Conservation (phyloP, 805 yeast species). For the Starmerella vaccinii region DNA sequence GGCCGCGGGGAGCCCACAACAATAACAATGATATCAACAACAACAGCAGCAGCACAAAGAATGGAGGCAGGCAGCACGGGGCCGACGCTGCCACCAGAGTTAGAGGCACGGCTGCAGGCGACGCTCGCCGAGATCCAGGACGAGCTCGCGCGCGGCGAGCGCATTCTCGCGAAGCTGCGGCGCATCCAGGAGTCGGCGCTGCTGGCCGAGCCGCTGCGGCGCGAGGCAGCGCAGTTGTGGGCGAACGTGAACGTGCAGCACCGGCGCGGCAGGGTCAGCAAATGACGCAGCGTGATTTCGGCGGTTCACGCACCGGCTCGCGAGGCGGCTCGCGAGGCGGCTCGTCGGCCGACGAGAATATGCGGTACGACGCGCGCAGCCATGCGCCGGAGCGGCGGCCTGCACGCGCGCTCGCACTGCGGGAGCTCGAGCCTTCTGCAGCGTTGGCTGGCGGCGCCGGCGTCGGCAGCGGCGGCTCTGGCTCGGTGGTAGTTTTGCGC, state of each 20-base stretch:
- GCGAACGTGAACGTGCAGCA: not conserved
- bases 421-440: not conserved
- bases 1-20: not conserved
- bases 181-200: constrained; percentile 8
- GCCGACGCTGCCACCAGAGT: not conserved
- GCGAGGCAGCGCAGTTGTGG: constrained; percentile 10
- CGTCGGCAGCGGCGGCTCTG: not conserved
- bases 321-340: not conserved
- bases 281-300: not conserved
- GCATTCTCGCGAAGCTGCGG: constrained; percentile 8
- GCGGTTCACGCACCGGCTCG: not conserved
- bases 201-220: constrained; percentile 2
- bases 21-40: not conserved
- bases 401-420: not conserved
- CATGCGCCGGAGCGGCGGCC: not conserved
- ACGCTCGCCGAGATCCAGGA: not conserved
- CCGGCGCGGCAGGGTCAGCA: not conserved
- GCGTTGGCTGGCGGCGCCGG: not conserved
- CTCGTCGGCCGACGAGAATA: not conserved
- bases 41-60: not conserved
- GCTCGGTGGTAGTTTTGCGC: no score
- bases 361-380: not conserved
- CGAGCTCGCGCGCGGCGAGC: constrained; percentile 5
- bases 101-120: not conserved
- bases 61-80: not conserved